Percentiles rank a stretch among this genome's conserved stretches.
These are phyloP conservation scores for Claviceps pusilla DNA, from an alignment of 2,329 filamentous ascomycete genomes.

Conservation along the genomic window DNA sequence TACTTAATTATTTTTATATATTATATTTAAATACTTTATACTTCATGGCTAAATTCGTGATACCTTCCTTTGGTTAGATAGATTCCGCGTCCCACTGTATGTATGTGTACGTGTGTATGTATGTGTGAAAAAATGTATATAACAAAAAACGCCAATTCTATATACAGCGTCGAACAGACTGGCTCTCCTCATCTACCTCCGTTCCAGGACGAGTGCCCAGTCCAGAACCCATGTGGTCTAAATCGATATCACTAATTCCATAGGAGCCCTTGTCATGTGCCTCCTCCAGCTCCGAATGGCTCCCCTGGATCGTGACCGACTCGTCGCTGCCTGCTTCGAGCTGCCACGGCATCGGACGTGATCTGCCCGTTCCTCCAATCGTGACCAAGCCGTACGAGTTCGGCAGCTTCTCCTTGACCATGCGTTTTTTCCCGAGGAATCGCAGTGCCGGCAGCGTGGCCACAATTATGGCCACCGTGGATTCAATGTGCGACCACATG, in stretches of 20 bases:
- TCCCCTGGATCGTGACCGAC: neutral
- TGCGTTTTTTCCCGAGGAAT: neutral
- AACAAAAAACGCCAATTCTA: neutral
- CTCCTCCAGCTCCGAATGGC: neutral
- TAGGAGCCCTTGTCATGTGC: neutral
- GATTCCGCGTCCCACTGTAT: too few relatives aligned
- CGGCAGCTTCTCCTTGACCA: neutral
- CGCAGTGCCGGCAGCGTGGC: neutral
- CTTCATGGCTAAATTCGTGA: too few relatives aligned
- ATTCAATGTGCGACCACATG: neutral
- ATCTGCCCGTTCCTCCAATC: neutral
- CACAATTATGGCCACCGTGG: neutral
- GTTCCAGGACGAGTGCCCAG: neutral
- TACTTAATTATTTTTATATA: too few relatives aligned
- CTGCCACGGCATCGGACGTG: neutral
- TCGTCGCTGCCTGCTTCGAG: neutral
- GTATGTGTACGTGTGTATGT: too few relatives aligned
- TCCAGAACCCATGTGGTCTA: neutral
- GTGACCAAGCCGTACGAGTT: neutral
- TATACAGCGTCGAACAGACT: neutral
- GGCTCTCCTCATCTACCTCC: neutral
- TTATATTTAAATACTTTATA: too few relatives aligned
- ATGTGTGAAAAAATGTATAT: too few relatives aligned
- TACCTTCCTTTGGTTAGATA: too few relatives aligned
- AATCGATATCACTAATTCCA: neutral